phyloP scores from a whole-genome alignment of 441 rosid species.

The Jatropha podagrica region DNA sequence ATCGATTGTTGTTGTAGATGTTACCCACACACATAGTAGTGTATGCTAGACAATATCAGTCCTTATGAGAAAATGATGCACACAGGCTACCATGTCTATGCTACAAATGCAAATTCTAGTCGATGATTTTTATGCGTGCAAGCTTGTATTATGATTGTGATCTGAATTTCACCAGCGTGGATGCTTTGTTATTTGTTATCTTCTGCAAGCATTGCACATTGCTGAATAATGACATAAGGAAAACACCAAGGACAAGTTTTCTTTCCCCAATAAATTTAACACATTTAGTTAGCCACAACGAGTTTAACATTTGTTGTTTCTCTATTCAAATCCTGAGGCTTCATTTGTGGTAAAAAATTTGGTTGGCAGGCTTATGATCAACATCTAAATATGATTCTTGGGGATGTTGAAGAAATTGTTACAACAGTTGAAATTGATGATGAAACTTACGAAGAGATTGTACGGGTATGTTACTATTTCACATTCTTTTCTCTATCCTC shows the following conservation, averaged over 20 bases:
- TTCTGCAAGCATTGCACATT: neutral
- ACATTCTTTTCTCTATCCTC: neutral
- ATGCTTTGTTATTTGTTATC: no score
- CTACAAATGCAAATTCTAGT: no score
- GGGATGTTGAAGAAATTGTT: constrained; percentile 96
- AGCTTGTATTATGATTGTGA: neutral
- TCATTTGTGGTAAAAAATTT: neutral
- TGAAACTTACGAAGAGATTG: constrained; percentile 98
- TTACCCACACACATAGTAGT: no score
- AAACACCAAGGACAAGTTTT: neutral
- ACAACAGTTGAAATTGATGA: constrained; percentile 97
- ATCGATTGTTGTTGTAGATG: no score
- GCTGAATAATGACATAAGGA: neutral
- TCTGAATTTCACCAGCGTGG: neutral
- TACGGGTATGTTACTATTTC: constrained; percentile 59
- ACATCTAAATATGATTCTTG: constrained; percentile 98
- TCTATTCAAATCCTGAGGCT: neutral
- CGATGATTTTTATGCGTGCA: neutral
- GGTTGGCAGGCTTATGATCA: constrained; percentile 91
- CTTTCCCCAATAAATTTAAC: neutral
- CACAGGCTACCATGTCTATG: no score
- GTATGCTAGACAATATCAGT: no score
- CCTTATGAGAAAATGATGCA: no score
- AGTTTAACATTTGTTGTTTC: neutral
- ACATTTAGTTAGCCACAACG: neutral